These are phyloP conservation scores for Epichloe aotearoae DNA, from an alignment of 2,329 filamentous ascomycete genomes.

Conservation along the genomic window DNA sequence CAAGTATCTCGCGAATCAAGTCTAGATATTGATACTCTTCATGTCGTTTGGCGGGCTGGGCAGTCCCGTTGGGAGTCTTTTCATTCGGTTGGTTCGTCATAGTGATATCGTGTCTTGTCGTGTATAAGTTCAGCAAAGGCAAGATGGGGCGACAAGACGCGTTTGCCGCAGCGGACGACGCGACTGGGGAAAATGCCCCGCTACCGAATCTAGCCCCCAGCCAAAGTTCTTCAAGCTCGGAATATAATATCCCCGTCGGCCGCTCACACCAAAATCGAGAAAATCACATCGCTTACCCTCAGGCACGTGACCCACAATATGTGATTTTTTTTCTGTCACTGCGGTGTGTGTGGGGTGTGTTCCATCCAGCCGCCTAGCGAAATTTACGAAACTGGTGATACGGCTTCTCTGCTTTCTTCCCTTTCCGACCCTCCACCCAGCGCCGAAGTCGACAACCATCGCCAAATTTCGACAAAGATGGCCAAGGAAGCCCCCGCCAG, in stretches of 20 bases:
- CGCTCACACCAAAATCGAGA: background rate
- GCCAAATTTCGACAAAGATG: constrained; percentile 31
- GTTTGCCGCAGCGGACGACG: background rate
- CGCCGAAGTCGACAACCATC: constrained; percentile 17
- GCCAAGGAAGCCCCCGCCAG: constrained; percentile 45
- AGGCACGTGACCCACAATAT: constrained; percentile 17
- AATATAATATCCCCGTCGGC: background rate
- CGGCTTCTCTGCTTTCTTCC: constrained; percentile 6
- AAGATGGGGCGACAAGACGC: background rate
- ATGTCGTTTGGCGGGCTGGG: constrained; percentile 28
- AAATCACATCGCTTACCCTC: constrained; percentile 9
- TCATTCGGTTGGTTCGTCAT: constrained; percentile 2
- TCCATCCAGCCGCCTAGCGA: constrained; percentile 9
- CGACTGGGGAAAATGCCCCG: constrained; percentile 2
- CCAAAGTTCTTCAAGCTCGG: background rate
- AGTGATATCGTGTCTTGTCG: background rate
- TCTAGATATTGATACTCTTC: constrained; percentile 93
- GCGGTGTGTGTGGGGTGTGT: background rate
- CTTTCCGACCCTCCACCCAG: constrained; percentile 16
- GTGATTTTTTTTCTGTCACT: background rate
- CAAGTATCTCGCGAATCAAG: constrained; percentile 73
- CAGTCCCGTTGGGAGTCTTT: background rate
- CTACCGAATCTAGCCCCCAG: too few species aligned
- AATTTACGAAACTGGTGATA: constrained; percentile 8
- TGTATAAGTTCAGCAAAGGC: background rate